phyloP scores from a whole-genome alignment of 495 filamentous ascomycete genomes.

The Chaetomium fimeti region DNA sequence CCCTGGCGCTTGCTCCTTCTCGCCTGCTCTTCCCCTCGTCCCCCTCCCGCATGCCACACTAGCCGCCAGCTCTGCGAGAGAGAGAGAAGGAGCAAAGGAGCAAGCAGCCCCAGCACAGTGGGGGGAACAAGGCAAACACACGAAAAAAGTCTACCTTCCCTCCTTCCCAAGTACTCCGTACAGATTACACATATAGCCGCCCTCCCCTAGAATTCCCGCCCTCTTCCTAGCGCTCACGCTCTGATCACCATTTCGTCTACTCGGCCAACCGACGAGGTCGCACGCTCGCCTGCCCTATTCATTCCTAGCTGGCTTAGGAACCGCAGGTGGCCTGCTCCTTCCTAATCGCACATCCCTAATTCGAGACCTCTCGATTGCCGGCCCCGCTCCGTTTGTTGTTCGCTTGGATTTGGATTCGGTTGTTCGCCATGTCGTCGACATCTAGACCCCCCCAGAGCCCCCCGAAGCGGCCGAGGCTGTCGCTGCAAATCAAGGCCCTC shows the following conservation, averaged over 20 bases:
- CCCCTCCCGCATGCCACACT: neutral
- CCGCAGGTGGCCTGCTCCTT: slow-evolving; percentile 18
- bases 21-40: neutral
- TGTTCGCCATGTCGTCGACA: slow-evolving; percentile 37
- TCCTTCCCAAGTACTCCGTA: no score
- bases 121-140: no score
- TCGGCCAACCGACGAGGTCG: slow-evolving; percentile 5
- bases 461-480: slow-evolving; percentile 70
- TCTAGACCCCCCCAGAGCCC: slow-evolving; percentile 37
- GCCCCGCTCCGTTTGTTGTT: neutral
- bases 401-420: no score
- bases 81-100: no score
- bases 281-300: slow-evolving; percentile 14
- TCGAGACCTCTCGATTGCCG: neutral
- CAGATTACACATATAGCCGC: slow-evolving; percentile 28
- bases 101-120: no score
- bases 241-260: slow-evolving; percentile 18
- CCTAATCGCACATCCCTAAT: neutral
- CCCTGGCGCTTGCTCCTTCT: neutral
- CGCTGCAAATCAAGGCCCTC: slow-evolving; percentile 65
- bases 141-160: no score
- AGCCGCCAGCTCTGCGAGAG: neutral
- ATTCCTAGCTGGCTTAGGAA: slow-evolving; percentile 28
- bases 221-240: slow-evolving; percentile 20
- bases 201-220: slow-evolving; percentile 22